Conservation (phyloP, 257 asterid species). For the Ophiorrhiza pumila region DNA sequence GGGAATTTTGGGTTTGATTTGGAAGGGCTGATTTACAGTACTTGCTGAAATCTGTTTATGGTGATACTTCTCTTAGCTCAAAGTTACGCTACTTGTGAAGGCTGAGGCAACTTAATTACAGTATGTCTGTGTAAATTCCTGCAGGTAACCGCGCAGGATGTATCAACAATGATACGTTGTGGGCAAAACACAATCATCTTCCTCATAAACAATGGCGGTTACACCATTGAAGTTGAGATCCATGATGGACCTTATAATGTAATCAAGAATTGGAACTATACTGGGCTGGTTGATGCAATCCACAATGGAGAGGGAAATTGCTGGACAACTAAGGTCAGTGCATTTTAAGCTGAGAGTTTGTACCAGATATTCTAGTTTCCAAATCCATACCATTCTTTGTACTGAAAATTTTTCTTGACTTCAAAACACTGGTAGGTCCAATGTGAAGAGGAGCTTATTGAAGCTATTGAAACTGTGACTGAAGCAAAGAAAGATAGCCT, state of each 20-base stretch:
- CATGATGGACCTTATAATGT: conserved; percentile 86
- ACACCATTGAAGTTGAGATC: conserved; percentile 79
- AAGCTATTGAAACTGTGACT: conserved; percentile 56
- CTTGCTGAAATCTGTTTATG: not conserved
- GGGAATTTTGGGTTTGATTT: not conserved
- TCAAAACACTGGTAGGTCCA: conserved; percentile 35
- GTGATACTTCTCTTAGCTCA: no score
- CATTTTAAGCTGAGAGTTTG: not conserved
- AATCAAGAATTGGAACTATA: conserved; percentile 88
- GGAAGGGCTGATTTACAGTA: not conserved
- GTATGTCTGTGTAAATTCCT: not conserved
- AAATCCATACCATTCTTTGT: not conserved
- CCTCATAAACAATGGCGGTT: conserved; percentile 79
- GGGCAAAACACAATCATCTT: conserved; percentile 68
- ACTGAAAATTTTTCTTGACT: not conserved
- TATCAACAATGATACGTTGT: conserved; percentile 62
- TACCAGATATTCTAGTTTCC: not conserved
- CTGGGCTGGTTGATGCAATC: conserved; percentile 68
- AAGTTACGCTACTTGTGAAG: not conserved
- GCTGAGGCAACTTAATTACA: not conserved
- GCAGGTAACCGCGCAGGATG: conserved; percentile 73
- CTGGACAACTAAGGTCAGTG: conserved; percentile 81
- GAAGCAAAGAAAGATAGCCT: conserved; percentile 53
- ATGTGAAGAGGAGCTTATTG: conserved; percentile 60
- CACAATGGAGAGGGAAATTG: conserved; percentile 81